phyloP scores from a whole-genome alignment of 306 rosid genomes.

The Begonia peltatifolia region DNA sequence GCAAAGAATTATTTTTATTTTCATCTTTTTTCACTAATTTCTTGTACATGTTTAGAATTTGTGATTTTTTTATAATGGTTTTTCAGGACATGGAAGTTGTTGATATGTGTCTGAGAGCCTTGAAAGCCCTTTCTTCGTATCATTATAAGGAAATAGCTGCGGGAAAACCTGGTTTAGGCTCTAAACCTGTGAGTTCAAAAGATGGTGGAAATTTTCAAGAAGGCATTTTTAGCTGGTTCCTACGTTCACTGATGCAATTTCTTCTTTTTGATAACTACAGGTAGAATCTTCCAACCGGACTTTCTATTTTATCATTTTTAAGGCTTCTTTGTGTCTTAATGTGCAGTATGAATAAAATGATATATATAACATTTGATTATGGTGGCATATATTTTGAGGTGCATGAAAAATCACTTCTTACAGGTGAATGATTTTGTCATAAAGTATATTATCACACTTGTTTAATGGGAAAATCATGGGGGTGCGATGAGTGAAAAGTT shows the following conservation, averaged over 20 bases:
- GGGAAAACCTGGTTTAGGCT: conserved; percentile 67
- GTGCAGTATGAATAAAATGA: too few relatives aligned
- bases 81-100: conserved; percentile 72
- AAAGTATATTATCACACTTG: too few relatives aligned
- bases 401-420: too few relatives aligned
- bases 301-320: too few relatives aligned
- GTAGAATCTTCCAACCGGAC: conserved; percentile 14
- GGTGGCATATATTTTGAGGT: too few relatives aligned
- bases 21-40: background rate
- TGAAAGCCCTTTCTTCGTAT: conserved; percentile 83
- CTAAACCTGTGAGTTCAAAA: conserved; percentile 36
- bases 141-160: conserved; percentile 51
- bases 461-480: too few relatives aligned
- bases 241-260: conserved; percentile 69
- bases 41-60: background rate
- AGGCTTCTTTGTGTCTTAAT: too few relatives aligned
- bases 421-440: too few relatives aligned
- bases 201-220: conserved; percentile 59
- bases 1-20: background rate
- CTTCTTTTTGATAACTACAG: conserved; percentile 90
- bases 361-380: too few relatives aligned
- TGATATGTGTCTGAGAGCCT: conserved; percentile 66
- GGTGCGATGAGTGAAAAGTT: too few relatives aligned
- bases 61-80: background rate
- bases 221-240: conserved; percentile 73